Percentiles rank a stretch among this genome's conserved stretches.
Conservation (phyloP, 768 basidiomycete genomes). For the Tylopilus sp. region DNA sequence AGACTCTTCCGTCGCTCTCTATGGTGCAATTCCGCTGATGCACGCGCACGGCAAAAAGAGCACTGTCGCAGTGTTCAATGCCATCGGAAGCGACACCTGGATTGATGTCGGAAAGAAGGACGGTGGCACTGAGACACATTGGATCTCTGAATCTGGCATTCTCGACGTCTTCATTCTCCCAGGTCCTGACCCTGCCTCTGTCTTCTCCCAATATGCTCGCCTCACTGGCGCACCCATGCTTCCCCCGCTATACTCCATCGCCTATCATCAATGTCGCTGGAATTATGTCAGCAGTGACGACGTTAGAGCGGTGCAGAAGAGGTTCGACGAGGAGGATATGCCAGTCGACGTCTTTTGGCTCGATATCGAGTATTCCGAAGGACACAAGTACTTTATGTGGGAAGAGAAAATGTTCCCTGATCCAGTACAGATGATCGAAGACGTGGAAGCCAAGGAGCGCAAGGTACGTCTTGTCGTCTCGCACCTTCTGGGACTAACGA, state of each 20-base stretch:
- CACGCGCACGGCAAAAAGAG: conserved; percentile 87
- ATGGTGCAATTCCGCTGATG: conserved; percentile 89
- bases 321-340: conserved; percentile 92
- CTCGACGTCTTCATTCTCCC: conserved; percentile 92
- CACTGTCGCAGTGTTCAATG: conserved; percentile 89
- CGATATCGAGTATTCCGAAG: conserved; percentile 92
- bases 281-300: conserved; percentile 93
- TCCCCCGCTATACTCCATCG: conserved; percentile 90
- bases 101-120: conserved; percentile 71
- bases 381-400: conserved; percentile 98
- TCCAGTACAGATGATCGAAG: conserved; percentile 89
- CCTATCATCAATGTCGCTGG: conserved; percentile 98
- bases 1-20: conserved; percentile 74
- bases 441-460: conserved; percentile 78
- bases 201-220: conserved; percentile 81
- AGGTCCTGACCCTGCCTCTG: conserved; percentile 77
- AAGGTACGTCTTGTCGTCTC: conserved; percentile 52
- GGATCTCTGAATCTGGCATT: conserved; percentile 97
- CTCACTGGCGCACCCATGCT: conserved; percentile 85
- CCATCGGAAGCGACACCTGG: conserved; percentile 89
- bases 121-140: conserved; percentile 81
- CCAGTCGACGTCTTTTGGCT: conserved; percentile 97
- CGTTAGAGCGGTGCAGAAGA: conserved; percentile 75
- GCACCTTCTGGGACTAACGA: no score
- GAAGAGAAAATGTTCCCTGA: conserved; percentile 89